These are phyloP conservation scores for Clarireedia homoeocarpa DNA, from an alignment of 2,329 filamentous ascomycete species.

Conservation along the genomic window DNA sequence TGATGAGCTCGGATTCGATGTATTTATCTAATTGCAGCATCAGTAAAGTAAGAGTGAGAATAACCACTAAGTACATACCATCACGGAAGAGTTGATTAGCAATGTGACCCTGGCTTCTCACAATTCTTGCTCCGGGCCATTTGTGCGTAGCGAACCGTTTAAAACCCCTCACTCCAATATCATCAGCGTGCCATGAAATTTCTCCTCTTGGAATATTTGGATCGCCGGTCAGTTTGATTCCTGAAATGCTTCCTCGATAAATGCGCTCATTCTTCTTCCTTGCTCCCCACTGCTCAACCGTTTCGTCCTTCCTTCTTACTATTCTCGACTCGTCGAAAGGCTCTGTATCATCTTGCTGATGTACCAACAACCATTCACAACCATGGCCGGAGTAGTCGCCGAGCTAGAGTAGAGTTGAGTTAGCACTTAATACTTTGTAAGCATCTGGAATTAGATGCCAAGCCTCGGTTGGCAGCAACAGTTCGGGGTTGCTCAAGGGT, in stretches of 20 bases:
- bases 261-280: slow-evolving; percentile 40
- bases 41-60: too few relatives aligned
- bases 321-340: slow-evolving; percentile 34
- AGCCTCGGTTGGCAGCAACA: not conserved
- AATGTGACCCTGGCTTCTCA: slow-evolving; percentile 69
- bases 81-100: slow-evolving; percentile 63
- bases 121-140: slow-evolving; percentile 68
- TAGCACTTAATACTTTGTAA: not conserved
- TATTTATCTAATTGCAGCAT: slow-evolving; percentile 52
- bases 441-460: not conserved
- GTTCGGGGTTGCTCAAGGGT: not conserved
- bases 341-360: slow-evolving; percentile 57
- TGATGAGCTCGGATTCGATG: slow-evolving; percentile 66
- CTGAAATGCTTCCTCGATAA: slow-evolving; percentile 64
- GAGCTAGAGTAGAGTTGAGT: slow-evolving; percentile 30
- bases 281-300: slow-evolving; percentile 37
- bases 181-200: slow-evolving; percentile 70
- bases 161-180: slow-evolving; percentile 61
- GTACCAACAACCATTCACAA: slow-evolving; percentile 76
- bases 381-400: slow-evolving; percentile 81
- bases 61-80: slow-evolving; percentile 44
- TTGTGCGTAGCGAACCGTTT: slow-evolving; percentile 57
- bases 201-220: slow-evolving; percentile 83
- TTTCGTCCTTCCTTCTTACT: slow-evolving; percentile 34
- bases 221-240: slow-evolving; percentile 87